Conservation (phyloP, 768 basidiomycete species). For the Russula lepida region DNA sequence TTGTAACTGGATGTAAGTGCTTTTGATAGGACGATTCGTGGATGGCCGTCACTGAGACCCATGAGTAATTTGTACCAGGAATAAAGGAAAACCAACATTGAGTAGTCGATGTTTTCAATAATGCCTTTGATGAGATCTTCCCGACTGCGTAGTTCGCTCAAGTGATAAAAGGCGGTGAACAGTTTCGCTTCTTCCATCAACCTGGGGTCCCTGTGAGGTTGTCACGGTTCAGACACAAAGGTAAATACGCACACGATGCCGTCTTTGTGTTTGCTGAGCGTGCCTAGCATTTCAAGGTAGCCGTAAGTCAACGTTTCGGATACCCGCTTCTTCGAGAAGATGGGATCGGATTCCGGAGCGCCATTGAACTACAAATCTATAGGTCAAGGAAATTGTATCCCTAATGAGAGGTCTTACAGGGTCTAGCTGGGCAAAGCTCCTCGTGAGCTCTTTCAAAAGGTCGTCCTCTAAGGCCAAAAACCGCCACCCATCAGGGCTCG, state of each 20-base stretch:
- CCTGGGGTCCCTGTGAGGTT: slow-evolving; percentile 32
- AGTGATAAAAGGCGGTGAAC: slow-evolving; percentile 93
- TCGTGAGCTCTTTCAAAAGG: slow-evolving; percentile 73
- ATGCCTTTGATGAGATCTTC: slow-evolving; percentile 90
- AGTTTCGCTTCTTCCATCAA: slow-evolving; percentile 86
- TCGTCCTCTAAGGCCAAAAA: slow-evolving; percentile 80
- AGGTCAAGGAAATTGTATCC: not conserved
- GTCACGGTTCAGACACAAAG: not conserved
- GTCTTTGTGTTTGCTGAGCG: slow-evolving; percentile 77
- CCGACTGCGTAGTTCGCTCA: slow-evolving; percentile 82
- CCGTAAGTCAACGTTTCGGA: slow-evolving; percentile 80
- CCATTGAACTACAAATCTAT: slow-evolving; percentile 51
- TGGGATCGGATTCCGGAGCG: slow-evolving; percentile 62
- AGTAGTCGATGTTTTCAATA: slow-evolving; percentile 87
- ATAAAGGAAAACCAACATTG: slow-evolving; percentile 46
- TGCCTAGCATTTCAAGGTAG: slow-evolving; percentile 94
- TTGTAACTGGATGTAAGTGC: slow-evolving; percentile 90
- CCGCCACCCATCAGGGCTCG: slow-evolving; percentile 73
- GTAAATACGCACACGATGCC: slow-evolving; percentile 61
- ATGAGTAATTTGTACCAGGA: slow-evolving; percentile 11
- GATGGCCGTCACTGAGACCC: slow-evolving; percentile 74
- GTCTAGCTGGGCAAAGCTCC: slow-evolving; percentile 87
- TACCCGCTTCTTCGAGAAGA: slow-evolving; percentile 79
- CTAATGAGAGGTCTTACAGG: slow-evolving; percentile 47
- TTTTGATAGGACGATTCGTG: slow-evolving; percentile 88